Evolutionary conservation across 164 flowering plant genomes (phyloP).

Genomic region (Chimonanthus salicifolius): DNA sequence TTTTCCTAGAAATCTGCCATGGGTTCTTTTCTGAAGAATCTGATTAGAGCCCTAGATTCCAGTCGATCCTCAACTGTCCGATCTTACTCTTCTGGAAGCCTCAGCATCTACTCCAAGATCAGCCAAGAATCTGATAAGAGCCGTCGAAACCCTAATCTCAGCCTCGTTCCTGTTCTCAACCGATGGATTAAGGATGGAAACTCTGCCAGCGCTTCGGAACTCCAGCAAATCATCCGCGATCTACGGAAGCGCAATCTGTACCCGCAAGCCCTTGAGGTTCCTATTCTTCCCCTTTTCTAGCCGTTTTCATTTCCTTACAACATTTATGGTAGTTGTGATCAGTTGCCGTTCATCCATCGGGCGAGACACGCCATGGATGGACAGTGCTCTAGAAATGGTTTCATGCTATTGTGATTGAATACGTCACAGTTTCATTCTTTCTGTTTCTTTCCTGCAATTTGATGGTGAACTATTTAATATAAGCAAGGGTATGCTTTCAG

Average conservation of each 20-base stretch:
- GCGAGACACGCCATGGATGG: too few species aligned
- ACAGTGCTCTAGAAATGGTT: too few species aligned
- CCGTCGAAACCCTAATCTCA: constrained; percentile 36
- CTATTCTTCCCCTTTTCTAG: neutral
- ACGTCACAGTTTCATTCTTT: too few species aligned
- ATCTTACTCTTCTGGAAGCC: constrained; percentile 2
- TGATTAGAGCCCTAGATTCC: too few species aligned
- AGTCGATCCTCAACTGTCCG: neutral
- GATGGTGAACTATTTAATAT: too few species aligned
- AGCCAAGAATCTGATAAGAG: constrained; percentile 22
- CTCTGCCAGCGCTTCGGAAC: constrained; percentile 35
- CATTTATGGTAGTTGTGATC: too few species aligned
- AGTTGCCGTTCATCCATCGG: too few species aligned
- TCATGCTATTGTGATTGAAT: too few species aligned
- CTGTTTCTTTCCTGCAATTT: too few species aligned
- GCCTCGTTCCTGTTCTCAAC: constrained; percentile 55
- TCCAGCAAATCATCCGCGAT: constrained; percentile 55
- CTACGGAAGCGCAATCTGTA: constrained; percentile 63
- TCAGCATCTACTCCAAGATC: constrained; percentile 47
- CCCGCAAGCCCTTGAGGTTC: constrained; percentile 72
- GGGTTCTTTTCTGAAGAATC: too few species aligned
- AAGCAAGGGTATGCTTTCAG: too few species aligned
- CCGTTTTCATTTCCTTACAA: neutral
- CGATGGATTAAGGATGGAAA: constrained; percentile 28
- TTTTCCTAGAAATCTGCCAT: too few species aligned